phyloP scores from a whole-genome alignment of 2,329 filamentous ascomycete genomes.

The Trichoderma endophyticum region DNA sequence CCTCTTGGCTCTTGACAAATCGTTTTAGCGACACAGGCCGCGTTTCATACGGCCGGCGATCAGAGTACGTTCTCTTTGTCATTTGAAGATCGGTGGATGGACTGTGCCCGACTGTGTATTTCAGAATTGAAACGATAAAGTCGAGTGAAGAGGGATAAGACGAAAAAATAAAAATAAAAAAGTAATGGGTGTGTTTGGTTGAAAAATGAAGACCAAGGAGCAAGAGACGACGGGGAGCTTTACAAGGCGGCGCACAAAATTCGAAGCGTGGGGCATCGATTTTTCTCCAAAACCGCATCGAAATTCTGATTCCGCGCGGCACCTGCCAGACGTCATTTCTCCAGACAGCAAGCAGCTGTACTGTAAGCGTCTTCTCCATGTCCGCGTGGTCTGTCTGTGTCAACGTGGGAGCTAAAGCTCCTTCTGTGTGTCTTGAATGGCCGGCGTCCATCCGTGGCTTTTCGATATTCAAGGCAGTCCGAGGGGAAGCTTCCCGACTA shows the following conservation, averaged over 20 bases:
- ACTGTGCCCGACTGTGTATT: neutral
- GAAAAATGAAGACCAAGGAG: neutral
- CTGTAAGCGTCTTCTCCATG: neutral
- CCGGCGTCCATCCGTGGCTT: neutral
- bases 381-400: neutral
- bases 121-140: neutral
- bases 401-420: neutral
- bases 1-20: neutral
- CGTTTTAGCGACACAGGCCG: neutral
- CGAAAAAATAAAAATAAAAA: too few species aligned
- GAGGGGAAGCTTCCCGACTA: neutral
- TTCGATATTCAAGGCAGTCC: neutral
- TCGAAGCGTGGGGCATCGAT: neutral
- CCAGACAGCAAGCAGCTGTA: neutral
- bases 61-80: neutral
- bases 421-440: neutral
- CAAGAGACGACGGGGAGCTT: neutral
- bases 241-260: neutral
- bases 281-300: neutral
- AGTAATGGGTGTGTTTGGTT: neutral
- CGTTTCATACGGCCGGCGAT: neutral
- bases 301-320: neutral
- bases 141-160: too few species aligned
- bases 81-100: neutral
- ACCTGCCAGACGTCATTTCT: neutral